Evolutionary conservation across 805 yeast genomes (phyloP), one percentile per base, ranked within the genome.

Genomic region (Metschnikowia dekortorum): DNA sequence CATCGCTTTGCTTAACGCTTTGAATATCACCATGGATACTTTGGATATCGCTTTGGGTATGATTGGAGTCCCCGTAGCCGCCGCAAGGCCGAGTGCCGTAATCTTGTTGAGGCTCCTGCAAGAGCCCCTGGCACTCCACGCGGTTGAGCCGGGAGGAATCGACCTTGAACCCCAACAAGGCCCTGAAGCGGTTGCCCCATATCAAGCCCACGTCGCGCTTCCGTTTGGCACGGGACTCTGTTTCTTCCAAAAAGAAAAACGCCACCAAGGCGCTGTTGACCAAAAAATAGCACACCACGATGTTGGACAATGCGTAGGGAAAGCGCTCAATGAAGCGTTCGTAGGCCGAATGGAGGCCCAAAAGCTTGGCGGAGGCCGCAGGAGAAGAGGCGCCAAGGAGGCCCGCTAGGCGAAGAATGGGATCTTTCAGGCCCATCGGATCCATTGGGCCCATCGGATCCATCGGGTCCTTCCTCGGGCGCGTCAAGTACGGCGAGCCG

Each of bases 281-380:
- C 30, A 70, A 56, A 30, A 68, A 59, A 2, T 44, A 11, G 3
- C 70, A 61, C 28, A 71, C 74, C 6, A 65, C 70, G 2, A 72
- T 54, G 51, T 70, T 71, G 13, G 74, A 67, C 37, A 71, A 58
- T 0, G 76, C 75, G 46, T 72, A 72, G 4, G 76, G 76, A 49
- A 67, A 57, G 16, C 57, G 60, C 11, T 58, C 51, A 14, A 70
- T 48, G 46, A 72, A 69, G 10, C 42, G 39, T 26, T 68, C 69
- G 51, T 71, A 65, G 22, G 53, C 41, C 13, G 51, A 51, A 5
- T 10, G 13, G 29, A 42, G 3, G 10, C 38, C 37, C 18, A 7
- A 26, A 10, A 38, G 22, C 5, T 22, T 22, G 22, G 22, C 22
- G 22, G 22, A 4, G 18, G 18, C 18, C 18, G 18, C 18, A 16